Base-by-base conservation (phyloP, 208 protist genomes). In the Crithidia expoeki region DNA sequence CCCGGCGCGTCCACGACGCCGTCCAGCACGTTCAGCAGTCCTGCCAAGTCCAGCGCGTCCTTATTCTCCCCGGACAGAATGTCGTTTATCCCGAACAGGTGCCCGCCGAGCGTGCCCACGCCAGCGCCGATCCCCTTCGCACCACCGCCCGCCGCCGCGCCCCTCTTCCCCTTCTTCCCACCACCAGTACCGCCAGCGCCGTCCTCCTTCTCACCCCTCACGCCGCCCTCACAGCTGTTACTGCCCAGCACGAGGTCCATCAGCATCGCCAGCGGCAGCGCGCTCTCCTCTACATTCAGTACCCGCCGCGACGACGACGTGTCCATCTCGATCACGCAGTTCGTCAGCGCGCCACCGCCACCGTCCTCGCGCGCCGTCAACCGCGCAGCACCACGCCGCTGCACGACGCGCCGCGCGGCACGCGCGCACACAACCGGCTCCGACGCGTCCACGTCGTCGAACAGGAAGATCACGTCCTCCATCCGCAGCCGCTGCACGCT, bases 21-120 rank as follows among this genome's bases (percentile, higher is more conserved):
- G 68, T 97, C 93, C 49, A 97, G 76, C 32, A 96, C 88, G 63
- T 97, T 95, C 25, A 96, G 80, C 59, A 97, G 74, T n/a, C 21
- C 91, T 89, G n/a, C 87, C 89, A 10, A 97, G 81, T 72, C 86
- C 61, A 95, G 72, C 63, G 76, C 74, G 62, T 96, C 88, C 57
- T 74, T 74, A 38, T 40, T 58, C 59, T 74, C 68, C 28, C 68
- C 68, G 14, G 32, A 60, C 38, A 67, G 51, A 47, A 61, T 36
- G 57, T 61, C 59, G 30, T 44, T 66, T 38, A 65, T 34, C 33
- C 33, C 57, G 59, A 56, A 30, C 63, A 72, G 34, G 55, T 60
- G 42, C n/a, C 33, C 40, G 58, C 63, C 32, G 25, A 42, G 4
- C 40, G 68, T 49, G 46, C 5, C 51, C 21, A 61, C 30, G 25